These are phyloP conservation scores for Phytophthora fragariae DNA, from an alignment of 352 stramenopile genomes.

Conservation along the genomic window DNA sequence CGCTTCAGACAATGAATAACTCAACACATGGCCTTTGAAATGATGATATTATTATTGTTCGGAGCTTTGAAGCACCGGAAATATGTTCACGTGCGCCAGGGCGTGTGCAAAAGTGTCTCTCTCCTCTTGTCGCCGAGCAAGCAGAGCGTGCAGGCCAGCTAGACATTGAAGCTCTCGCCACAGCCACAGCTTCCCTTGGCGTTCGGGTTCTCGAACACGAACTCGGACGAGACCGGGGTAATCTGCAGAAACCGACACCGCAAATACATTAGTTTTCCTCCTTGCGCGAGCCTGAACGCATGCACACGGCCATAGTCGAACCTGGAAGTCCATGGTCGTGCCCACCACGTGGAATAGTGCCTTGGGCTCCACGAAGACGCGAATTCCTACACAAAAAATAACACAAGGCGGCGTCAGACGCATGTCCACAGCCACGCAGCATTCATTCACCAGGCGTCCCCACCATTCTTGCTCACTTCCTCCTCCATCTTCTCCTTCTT, in stretches of 20 bases:
- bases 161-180: constrained; percentile 99
- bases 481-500: constrained; percentile 95
- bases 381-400: constrained; percentile 73
- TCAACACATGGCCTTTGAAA: constrained; percentile 26
- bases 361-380: constrained; percentile 98
- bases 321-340: constrained; percentile 98
- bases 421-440: not conserved
- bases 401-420: constrained; percentile 14
- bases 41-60: constrained; percentile 52
- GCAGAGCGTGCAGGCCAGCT: constrained; percentile 35
- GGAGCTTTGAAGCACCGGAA: constrained; percentile 24
- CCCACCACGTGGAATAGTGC: constrained; percentile 99
- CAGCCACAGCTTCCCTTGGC: constrained; percentile 99
- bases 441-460: constrained; percentile 10
- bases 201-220: constrained; percentile 99
- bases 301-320: constrained; percentile 21
- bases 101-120: constrained; percentile 21
- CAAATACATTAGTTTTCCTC: not conserved
- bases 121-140: constrained; percentile 15
- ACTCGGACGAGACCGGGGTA: constrained; percentile 97
- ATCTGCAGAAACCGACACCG: constrained; percentile 60
- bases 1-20: not conserved
- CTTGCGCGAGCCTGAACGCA: not conserved
- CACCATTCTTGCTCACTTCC: constrained; percentile 92
- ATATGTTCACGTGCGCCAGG: constrained; percentile 19